Evolutionary conservation across 2,329 filamentous ascomycete genomes (phyloP).

Genomic region (Cucurbitaria berberidis): DNA sequence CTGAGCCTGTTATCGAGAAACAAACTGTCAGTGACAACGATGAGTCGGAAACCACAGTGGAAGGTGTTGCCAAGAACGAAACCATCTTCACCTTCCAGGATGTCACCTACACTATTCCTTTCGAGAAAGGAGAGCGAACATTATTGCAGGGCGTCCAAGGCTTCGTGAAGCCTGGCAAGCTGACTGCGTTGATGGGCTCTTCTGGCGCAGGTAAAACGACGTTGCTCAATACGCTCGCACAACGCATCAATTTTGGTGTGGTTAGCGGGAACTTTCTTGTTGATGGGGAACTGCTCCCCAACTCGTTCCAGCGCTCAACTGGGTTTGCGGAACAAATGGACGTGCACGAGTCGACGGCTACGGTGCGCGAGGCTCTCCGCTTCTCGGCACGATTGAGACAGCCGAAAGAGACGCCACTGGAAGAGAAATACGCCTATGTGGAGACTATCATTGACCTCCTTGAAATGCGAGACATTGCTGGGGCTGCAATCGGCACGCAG

Average conservation of each 20-base stretch:
- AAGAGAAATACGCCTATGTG: constrained; percentile 70
- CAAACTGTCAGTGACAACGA: constrained; percentile 32
- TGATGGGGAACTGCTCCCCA: constrained; percentile 55
- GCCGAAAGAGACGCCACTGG: constrained; percentile 61
- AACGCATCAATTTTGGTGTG: constrained; percentile 54
- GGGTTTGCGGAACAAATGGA: constrained; percentile 74
- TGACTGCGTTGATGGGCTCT: constrained; percentile 80
- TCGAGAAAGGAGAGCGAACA: constrained; percentile 51
- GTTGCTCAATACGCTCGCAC: constrained; percentile 46
- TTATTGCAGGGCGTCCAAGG: constrained; percentile 70
- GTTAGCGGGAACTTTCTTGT: constrained; percentile 55
- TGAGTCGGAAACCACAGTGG: constrained; percentile 38
- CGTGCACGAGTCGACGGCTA: constrained; percentile 66
- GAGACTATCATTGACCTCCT: constrained; percentile 68
- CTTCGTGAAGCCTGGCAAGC: constrained; percentile 88
- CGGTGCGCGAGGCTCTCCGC: constrained; percentile 68
- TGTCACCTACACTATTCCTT: constrained; percentile 76
- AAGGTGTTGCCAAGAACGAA: constrained; percentile 67
- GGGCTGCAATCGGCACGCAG: constrained; percentile 67
- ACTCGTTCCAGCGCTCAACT: constrained; percentile 80
- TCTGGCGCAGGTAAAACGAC: constrained; percentile 58
- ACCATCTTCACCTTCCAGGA: constrained; percentile 78
- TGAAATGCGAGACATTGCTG: constrained; percentile 69
- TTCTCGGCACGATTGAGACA: constrained; percentile 70
- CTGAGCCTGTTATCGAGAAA: constrained; percentile 35